Base-by-base conservation (phyloP, 345 rosid species). In the Citrus medica region DNA sequence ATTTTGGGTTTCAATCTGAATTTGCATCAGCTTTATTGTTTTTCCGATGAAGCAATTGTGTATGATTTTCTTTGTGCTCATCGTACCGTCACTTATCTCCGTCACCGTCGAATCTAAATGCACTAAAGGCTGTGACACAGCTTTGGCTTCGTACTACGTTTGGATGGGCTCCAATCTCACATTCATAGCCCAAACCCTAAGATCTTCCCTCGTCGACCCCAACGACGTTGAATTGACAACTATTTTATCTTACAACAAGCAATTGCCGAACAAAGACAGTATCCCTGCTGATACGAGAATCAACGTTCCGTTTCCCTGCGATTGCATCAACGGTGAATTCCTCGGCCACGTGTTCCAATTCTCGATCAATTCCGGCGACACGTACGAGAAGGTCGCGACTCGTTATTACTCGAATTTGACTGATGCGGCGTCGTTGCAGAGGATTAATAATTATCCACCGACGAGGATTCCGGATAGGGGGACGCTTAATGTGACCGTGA, bases 301-400 rank as follows among this genome's bases (percentile, higher is more conserved):
- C 82, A 78, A 82, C 55, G 72, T 94, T 70, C 98, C 98, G 37
- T 94, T 92, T 85, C 84, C 89, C 16, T 94, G 98, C 76, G 89
- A 77, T 38, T 93, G 98, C 83, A 79, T 89, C 87, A 2, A 48
- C 17, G 89, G 71, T 6, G 79, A 85, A 61, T 86, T 89, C 82
- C 80, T 73, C 2, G 98, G 91, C 19, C 89, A 86, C 82, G 73
- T 21, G 37, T 93, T 93, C 86, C 66, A 17, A 22, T 87, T 81
- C 86, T 0, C 1, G 35, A 58, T 89, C 48, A 10, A 1, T 22
- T 0, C 24, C 1, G 79, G 63, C 9, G 89, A 90, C 72, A 78
- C 87, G 27, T 94, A 90, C 75, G 58, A 1, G 0, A 2, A 0
- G 7, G 76, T 94, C 22, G 94, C 97, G 21, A 21, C 0, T 1